Base-by-base conservation (phyloP, 345 rosid genomes). In the Corchorus capsularis region DNA sequence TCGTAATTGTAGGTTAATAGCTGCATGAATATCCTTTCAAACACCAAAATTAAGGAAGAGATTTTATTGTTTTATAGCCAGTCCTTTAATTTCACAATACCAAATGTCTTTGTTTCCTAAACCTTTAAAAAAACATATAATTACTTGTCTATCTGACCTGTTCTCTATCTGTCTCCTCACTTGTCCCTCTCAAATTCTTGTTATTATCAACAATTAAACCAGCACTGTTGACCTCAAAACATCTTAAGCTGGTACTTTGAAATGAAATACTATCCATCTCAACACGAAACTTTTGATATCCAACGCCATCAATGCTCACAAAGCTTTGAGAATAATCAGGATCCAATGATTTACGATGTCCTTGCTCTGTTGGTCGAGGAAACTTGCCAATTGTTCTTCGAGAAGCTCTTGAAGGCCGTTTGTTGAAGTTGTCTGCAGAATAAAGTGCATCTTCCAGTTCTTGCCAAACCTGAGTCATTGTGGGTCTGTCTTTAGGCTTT, bases 381-480 rank as follows among this genome's bases (percentile, higher is more conserved):
- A 61, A 50, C 22, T 54, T 45, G 19, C 61, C 39, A 0, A 16
- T 61, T 13, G 73, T 62, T 72, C 65, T 47, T 14, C 34, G 32
- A 35, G 78, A 56, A 16, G 63, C 75, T 56, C 64, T 73, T 16
- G 79, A 69, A 54, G 79, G 66, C 4, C 43, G 71, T 54, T 52
- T 76, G 72, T 53, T 56, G 78, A 64, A 12, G 63, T 49, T 66
- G 47, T 79, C 80, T 22, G 68, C 72, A 11, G 72, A 47, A 37
- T 63, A 17, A 8, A 91, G 78, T 8, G 86, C 85, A 35, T 78
- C 76, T 73, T 87, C 87, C 4, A 89, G 83, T 77, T 91, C 86
- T 77, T 84, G 83, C 83, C 84, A 83, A 49, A 91, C 89, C 71
- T 74, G 84, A 49, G 83, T 77, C 89, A 89, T 87, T 12, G 89